These are phyloP conservation scores for sweet orange (Citrus sinensis) DNA, from an alignment of 345 rosid genomes.

Conservation along the genomic window DNA sequence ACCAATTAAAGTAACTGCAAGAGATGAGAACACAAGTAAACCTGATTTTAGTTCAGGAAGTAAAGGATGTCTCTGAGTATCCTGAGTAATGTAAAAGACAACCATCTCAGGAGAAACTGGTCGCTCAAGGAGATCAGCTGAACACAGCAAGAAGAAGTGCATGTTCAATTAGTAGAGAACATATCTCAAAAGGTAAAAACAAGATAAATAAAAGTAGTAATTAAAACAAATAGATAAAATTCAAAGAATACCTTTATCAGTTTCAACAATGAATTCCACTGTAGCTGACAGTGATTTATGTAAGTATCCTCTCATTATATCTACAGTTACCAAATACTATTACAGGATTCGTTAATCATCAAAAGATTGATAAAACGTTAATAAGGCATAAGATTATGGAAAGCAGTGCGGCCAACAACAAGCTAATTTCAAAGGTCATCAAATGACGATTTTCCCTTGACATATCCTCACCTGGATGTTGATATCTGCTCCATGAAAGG, in stretches of 20 bases:
- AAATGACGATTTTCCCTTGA: not conserved
- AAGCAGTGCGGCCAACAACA: not conserved
- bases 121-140: slow-evolving; percentile 63
- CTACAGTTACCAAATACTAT: slow-evolving; percentile 81
- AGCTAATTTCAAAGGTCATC: slow-evolving; percentile 4
- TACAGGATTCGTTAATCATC: slow-evolving; percentile 38
- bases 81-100: slow-evolving; percentile 84
- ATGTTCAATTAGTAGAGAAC: not conserved
- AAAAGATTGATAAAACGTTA: slow-evolving; percentile 2
- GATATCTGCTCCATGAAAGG: slow-evolving; percentile 81
- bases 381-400: not conserved
- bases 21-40: slow-evolving; percentile 19
- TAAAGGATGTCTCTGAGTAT: slow-evolving; percentile 83
- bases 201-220: not conserved
- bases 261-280: slow-evolving; percentile 71
- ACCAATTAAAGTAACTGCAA: not conserved
- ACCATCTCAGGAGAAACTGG: slow-evolving; percentile 79
- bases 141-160: slow-evolving; percentile 17
- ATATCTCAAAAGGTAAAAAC: not conserved
- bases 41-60: slow-evolving; percentile 84
- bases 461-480: slow-evolving; percentile 70
- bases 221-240: not conserved
- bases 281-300: slow-evolving; percentile 70
- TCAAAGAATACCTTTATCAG: slow-evolving; percentile 51
- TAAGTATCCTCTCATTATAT: slow-evolving; percentile 69